Base-by-base conservation (phyloP, 805 yeast species). In the Metschnikowia cerradonensis region DNA sequence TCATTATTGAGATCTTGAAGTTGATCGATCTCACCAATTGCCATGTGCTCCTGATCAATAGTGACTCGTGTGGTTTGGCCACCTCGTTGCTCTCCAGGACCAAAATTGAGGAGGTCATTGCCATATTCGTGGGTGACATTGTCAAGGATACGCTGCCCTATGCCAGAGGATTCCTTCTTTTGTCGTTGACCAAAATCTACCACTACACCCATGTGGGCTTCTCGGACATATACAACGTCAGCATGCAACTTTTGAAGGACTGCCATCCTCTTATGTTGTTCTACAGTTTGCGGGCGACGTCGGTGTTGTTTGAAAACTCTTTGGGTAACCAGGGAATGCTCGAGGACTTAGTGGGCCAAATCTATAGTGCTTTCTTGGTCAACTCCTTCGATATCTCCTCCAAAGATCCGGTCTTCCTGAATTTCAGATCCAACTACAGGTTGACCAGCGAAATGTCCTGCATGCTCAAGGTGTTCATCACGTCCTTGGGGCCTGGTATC, bases 181-280 rank as follows among this genome's bases (percentile, higher is more conserved):
- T 67, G 13, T 47, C 68, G 0, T 65, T 73, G 53, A 61, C 71
- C 2, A 58, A 64, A 37, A 65, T 72, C 19, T 66, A 66, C 51
- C 53, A 62, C 35, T 45, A 58, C 41, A 61, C 68, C 3, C 65
- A 62, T n/a, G 20, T 51, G 17, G 72, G 71, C 1, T 69, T 67
- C 44, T 56, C 48, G 31, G 71, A 78, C 3, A 77, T 85, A 3
- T 72, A 77, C 50, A 82, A 82, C 34, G 81, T 89, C 4, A 61
- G 83, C 2, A 65, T 77, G 36, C 83, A 87, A 14, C 72, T 92
- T 30, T 65, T 84, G 3, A 70, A 70, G 19, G 98, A 92, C 65
- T 91, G 96, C 0, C 92, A 91, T 62, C 96, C 97, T 0, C 70
- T 81, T 1, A 90, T 94, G 15, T 91, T 88, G 62, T 77, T 80